A percentile compares a stretch with the other conserved stretches of the same genome.
Evolutionary conservation across 805 yeast species (phyloP).

Genomic region (Saccharomycopsis microspora): DNA sequence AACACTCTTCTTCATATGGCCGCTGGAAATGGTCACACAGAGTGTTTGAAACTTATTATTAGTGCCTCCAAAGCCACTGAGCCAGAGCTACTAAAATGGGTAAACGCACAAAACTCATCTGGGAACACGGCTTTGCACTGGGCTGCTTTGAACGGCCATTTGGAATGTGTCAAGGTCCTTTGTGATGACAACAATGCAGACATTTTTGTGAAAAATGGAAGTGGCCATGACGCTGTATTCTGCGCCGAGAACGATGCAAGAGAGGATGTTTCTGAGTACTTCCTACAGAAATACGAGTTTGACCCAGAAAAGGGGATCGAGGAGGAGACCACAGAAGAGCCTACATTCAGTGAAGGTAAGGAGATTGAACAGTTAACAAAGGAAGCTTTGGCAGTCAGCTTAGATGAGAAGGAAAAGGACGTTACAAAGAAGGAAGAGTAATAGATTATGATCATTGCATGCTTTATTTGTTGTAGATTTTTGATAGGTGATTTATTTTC

Average conservation of each 20-base stretch:
- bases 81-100: slow-evolving; percentile 33
- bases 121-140: slow-evolving; percentile 96
- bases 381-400: slow-evolving; percentile 32
- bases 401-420: slow-evolving; percentile 17
- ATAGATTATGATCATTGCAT: no score
- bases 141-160: slow-evolving; percentile 87
- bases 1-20: slow-evolving; percentile 91
- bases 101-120: slow-evolving; percentile 51
- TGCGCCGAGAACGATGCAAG: slow-evolving; percentile 80
- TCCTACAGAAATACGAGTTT: slow-evolving; percentile 48
- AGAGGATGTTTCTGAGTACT: slow-evolving; percentile 67
- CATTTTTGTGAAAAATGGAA: slow-evolving; percentile 63
- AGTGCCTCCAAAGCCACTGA: slow-evolving; percentile 18
- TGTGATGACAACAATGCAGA: slow-evolving; percentile 73
- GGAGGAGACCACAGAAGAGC: slow-evolving; percentile 18
- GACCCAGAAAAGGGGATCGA: slow-evolving; percentile 28
- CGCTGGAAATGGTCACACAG: slow-evolving; percentile 84
- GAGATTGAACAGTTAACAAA: slow-evolving; percentile 39
- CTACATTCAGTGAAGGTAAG: slow-evolving; percentile 30
- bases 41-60: slow-evolving; percentile 50
- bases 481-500: no score
- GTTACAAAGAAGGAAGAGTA: not conserved
- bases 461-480: no score
- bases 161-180: slow-evolving; percentile 54
- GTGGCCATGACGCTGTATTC: slow-evolving; percentile 73